Conservation (phyloP, 2,329 filamentous ascomycete species). For the Alternaria dauci region DNA sequence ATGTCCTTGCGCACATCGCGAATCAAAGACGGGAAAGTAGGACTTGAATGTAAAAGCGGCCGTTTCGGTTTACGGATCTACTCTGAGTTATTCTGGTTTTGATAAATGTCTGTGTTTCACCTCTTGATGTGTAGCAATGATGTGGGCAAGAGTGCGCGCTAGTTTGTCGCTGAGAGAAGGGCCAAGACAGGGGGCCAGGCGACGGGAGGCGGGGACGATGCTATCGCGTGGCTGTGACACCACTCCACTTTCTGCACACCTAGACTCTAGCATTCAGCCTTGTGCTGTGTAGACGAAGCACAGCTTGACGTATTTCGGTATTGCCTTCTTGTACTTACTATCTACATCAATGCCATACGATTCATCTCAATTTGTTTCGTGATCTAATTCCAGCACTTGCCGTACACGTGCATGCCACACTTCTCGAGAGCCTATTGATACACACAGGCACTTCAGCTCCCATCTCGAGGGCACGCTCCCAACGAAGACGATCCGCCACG, state of each 20-base stretch:
- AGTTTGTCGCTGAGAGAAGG: neutral
- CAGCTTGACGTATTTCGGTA: conserved; percentile 23
- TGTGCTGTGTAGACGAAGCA: conserved; percentile 25
- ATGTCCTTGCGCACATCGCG: conserved; percentile 26
- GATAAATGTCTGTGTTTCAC: neutral
- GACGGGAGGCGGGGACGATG: conserved; percentile 15
- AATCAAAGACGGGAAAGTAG: conserved; percentile 14
- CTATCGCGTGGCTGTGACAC: conserved; percentile 29
- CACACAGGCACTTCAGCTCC: conserved; percentile 21
- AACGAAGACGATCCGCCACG: neutral
- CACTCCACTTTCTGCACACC: conserved; percentile 23
- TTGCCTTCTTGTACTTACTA: conserved; percentile 15
- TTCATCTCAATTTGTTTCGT: conserved; percentile 11
- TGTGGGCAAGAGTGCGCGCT: neutral
- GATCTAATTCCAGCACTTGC: conserved; percentile 18
- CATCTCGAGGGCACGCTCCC: conserved; percentile 6
- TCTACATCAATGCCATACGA: conserved; percentile 8
- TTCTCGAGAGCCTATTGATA: conserved; percentile 26
- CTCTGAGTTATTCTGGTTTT: neutral
- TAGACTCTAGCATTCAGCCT: conserved; percentile 41
- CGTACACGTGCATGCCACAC: conserved; percentile 17
- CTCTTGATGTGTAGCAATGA: neutral
- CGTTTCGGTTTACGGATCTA: neutral
- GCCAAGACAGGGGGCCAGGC: conserved; percentile 12
- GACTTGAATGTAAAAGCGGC: neutral